These are phyloP conservation scores for Carnegiea gigantea DNA, from an alignment of 179 eudicot species.

Conservation along the genomic window DNA sequence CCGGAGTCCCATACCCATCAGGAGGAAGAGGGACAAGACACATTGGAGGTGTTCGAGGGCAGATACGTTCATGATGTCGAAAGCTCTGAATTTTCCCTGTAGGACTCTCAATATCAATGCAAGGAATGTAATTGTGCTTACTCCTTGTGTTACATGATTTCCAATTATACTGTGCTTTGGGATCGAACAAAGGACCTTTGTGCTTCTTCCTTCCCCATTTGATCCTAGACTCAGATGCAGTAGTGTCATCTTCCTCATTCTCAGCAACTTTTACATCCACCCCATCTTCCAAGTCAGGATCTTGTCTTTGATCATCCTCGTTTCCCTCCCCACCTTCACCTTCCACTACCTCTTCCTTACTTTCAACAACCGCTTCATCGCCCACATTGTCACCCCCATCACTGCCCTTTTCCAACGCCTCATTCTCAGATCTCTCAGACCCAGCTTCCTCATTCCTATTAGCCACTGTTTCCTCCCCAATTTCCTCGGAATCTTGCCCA, in stretches of 20 bases:
- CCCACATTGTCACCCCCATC: slow-evolving; percentile 42
- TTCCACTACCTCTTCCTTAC: slow-evolving; percentile 36
- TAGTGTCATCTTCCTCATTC: slow-evolving; percentile 39
- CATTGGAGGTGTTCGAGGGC: slow-evolving; percentile 69
- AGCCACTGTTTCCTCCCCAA: slow-evolving; percentile 9
- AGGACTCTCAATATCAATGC: slow-evolving; percentile 76
- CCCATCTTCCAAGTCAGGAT: slow-evolving; percentile 37
- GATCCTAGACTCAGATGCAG: slow-evolving; percentile 12
- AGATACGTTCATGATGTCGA: slow-evolving; percentile 84
- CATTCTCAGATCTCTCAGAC: slow-evolving; percentile 48
- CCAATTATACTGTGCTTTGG: slow-evolving; percentile 72
- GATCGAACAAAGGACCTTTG: slow-evolving; percentile 72
- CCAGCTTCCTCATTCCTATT: slow-evolving; percentile 26
- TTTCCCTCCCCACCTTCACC: slow-evolving; percentile 20
- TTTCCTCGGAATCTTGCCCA: slow-evolving; percentile 20
- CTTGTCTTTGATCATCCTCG: slow-evolving; percentile 29
- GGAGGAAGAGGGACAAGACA: slow-evolving; percentile 92
- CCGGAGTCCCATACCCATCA: slow-evolving; percentile 71
- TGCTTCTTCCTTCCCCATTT: slow-evolving; percentile 37
- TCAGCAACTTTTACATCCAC: slow-evolving; percentile 42
- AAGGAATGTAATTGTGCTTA: slow-evolving; percentile 93
- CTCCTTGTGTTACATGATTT: slow-evolving; percentile 71
- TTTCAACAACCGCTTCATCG: slow-evolving; percentile 35
- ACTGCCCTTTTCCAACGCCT: slow-evolving; percentile 31
- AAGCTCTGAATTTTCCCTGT: slow-evolving; percentile 53